Evolutionary conservation across 2,329 filamentous ascomycete species (phyloP).

Genomic region (Chrysosporium keratinophilum): DNA sequence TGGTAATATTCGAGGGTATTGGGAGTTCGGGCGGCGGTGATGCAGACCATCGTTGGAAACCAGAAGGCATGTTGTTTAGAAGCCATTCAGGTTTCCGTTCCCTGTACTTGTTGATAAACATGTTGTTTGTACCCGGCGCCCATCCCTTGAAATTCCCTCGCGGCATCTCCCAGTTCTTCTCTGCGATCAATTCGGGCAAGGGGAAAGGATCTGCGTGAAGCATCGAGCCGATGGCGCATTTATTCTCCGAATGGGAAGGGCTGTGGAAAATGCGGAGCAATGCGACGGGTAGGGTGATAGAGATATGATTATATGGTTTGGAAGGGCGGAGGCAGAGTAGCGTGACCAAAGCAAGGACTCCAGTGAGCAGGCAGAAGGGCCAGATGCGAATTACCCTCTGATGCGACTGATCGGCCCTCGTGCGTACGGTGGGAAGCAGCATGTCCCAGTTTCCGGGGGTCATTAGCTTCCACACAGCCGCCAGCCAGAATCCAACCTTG

Average conservation of each 20-base stretch:
- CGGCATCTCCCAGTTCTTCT: constrained; percentile 23
- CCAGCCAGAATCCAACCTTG: constrained; percentile 20
- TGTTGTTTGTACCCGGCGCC: constrained; percentile 18
- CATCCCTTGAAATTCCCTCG: constrained; percentile 25
- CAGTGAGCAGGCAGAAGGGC: constrained; percentile 16
- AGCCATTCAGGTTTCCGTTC: constrained; percentile 20
- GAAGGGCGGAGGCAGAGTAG: constrained; percentile 22
- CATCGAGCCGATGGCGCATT: constrained; percentile 9
- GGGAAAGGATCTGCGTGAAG: constrained; percentile 20
- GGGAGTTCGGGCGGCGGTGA: not conserved
- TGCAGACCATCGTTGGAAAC: constrained; percentile 22
- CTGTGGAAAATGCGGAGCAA: constrained; percentile 18
- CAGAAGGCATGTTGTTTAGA: constrained; percentile 19
- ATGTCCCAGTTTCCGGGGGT: constrained; percentile 17
- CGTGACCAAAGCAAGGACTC: constrained; percentile 10
- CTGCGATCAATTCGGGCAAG: constrained; percentile 19
- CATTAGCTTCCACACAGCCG: constrained; percentile 16
- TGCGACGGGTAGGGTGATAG: constrained; percentile 23
- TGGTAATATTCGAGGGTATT: not conserved
- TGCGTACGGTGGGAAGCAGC: constrained; percentile 11
- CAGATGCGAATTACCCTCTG: constrained; percentile 16
- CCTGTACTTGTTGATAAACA: constrained; percentile 11
- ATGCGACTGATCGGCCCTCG: constrained; percentile 5
- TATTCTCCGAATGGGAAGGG: constrained; percentile 3
- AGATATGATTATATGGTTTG: constrained; percentile 26